Conservation (phyloP, 768 basidiomycete genomes). For the Naganishia vishniacii region DNA sequence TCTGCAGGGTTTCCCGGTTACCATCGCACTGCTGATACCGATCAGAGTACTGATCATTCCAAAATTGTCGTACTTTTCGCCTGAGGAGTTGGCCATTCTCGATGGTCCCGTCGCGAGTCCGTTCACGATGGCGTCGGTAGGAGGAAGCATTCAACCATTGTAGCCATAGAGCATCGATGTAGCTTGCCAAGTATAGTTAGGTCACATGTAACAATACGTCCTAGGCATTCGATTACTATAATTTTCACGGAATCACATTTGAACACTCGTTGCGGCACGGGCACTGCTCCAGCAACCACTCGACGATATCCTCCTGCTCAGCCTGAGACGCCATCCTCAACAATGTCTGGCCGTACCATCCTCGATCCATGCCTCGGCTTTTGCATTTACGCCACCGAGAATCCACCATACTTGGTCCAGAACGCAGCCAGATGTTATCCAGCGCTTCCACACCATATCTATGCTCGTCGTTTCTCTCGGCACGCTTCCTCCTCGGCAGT, state of each 20-base stretch:
- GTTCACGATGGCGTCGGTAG: conserved; percentile 34
- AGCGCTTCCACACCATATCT: conserved; percentile 80
- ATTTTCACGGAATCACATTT: too few relatives aligned
- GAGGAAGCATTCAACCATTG: conserved; percentile 16
- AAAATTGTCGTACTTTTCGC: conserved; percentile 61
- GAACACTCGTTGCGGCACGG: too few relatives aligned
- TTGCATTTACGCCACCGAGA: conserved; percentile 60
- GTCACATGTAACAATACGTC: too few relatives aligned
- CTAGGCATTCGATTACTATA: too few relatives aligned
- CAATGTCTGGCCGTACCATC: conserved; percentile 57
- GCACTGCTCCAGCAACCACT: conserved; percentile 75
- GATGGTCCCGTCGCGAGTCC: conserved; percentile 73
- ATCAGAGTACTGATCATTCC: conserved; percentile 68
- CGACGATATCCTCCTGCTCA: conserved; percentile 69
- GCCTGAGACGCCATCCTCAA: conserved; percentile 69
- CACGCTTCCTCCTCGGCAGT: conserved; percentile 71
- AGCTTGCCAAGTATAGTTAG: too few relatives aligned
- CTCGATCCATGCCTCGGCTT: conserved; percentile 64
- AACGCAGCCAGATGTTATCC: conserved; percentile 75
- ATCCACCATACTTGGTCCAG: conserved; percentile 65
- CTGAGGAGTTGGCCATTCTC: conserved; percentile 73
- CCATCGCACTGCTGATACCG: conserved; percentile 78
- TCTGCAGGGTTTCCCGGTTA: conserved; percentile 74
- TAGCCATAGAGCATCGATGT: conserved; percentile 3
- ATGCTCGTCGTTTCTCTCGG: conserved; percentile 77